phyloP scores from a whole-genome alignment of 441 rosid species.

The Erodium chrysanthum region DNA sequence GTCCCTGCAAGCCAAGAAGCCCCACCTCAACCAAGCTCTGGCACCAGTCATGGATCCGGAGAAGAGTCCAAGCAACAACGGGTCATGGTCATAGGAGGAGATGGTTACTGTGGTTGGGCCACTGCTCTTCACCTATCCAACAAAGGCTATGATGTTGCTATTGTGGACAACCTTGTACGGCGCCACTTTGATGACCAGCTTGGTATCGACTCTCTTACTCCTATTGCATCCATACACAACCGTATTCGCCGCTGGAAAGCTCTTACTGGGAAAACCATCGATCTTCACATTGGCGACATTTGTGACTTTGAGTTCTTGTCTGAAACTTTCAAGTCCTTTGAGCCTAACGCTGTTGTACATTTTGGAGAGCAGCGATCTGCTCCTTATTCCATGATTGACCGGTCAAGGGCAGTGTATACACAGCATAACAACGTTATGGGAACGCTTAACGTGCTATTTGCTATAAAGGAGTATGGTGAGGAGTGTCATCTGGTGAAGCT shows the following conservation, averaged over 20 bases:
- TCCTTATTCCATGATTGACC: constrained; percentile 91
- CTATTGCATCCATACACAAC: constrained; percentile 69
- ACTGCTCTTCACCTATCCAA: constrained; percentile 85
- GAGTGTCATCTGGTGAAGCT: constrained; percentile 87
- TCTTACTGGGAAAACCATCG: constrained; percentile 67
- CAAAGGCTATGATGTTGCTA: constrained; percentile 69
- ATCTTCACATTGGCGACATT: constrained; percentile 67
- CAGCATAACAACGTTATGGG: constrained; percentile 91
- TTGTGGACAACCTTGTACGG: constrained; percentile 71
- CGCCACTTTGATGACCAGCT: constrained; percentile 88
- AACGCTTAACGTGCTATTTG: constrained; percentile 82
- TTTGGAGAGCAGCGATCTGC: constrained; percentile 94
- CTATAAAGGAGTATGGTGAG: constrained; percentile 80
- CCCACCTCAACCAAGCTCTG: constrained; percentile 34
- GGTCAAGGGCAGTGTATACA: constrained; percentile 76
- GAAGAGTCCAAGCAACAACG: constrained; percentile 43
- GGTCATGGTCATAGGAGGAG: constrained; percentile 91
- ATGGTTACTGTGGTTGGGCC: constrained; percentile 96
- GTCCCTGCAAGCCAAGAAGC: constrained; percentile 38
- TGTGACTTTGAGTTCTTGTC: constrained; percentile 85
- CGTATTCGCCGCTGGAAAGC: constrained; percentile 76
- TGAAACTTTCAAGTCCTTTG: constrained; percentile 62
- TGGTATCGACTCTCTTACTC: constrained; percentile 77
- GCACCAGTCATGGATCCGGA: constrained; percentile 22
- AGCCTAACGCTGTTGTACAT: constrained; percentile 87